A percentile compares a stretch with the other conserved stretches of the same genome.
Conservation (phyloP, 2,329 filamentous ascomycete species). For the Hypoxylon sp. region DNA sequence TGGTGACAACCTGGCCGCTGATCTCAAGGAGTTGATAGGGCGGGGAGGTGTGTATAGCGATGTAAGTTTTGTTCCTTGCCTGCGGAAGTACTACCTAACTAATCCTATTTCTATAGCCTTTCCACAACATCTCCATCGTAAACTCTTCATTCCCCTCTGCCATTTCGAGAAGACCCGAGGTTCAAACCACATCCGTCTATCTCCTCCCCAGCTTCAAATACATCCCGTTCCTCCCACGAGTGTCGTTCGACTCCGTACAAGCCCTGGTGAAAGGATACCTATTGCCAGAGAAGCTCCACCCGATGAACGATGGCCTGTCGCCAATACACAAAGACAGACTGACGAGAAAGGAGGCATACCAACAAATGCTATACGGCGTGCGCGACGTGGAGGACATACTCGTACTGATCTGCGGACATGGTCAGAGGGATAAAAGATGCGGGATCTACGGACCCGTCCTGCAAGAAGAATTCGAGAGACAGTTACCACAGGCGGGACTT, state of each 20-base stretch:
- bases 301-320: constrained; percentile 66
- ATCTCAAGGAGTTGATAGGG: constrained; percentile 75
- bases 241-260: constrained; percentile 63
- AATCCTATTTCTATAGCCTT: constrained; percentile 67
- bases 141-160: constrained; percentile 77
- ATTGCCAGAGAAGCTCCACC: constrained; percentile 69
- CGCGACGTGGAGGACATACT: constrained; percentile 71
- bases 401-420: constrained; percentile 91
- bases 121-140: constrained; percentile 79
- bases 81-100: constrained; percentile 41
- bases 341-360: constrained; percentile 61
- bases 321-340: constrained; percentile 64
- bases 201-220: constrained; percentile 87
- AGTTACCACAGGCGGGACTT: constrained; percentile 61
- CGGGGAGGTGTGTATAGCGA: constrained; percentile 72
- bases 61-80: constrained; percentile 56
- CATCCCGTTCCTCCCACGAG: constrained; percentile 73
- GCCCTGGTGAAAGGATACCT: constrained; percentile 72
- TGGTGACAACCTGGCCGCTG: constrained; percentile 71
- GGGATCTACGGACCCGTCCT: constrained; percentile 81
- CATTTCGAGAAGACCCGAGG: constrained; percentile 53
- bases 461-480: constrained; percentile 71
- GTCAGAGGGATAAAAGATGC: constrained; percentile 81
- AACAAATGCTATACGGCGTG: constrained; percentile 62
- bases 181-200: constrained; percentile 71